Conservation (phyloP, 129 eudicot species). For the Heracleum sosnowskyi region DNA sequence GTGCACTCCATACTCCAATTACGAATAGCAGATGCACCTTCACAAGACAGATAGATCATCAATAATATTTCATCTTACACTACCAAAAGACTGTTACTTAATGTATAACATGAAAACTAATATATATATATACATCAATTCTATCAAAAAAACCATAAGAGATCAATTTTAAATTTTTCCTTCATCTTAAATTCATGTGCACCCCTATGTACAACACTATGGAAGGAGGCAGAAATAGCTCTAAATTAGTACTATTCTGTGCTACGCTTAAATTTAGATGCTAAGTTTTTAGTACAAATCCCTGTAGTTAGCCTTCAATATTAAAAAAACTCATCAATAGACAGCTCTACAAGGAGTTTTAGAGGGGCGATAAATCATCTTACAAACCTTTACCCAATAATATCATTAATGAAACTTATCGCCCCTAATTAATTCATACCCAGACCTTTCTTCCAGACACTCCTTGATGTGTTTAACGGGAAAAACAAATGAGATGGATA, state of each 20-base stretch:
- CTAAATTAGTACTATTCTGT: background rate
- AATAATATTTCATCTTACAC: background rate
- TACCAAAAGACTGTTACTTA: background rate
- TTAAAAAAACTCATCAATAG: background rate
- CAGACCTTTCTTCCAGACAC: background rate
- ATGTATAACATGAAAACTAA: background rate
- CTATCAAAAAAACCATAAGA: background rate
- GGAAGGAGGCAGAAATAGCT: background rate
- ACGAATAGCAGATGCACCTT: conserved; percentile 58
- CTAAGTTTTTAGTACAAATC: background rate
- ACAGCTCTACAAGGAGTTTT: background rate
- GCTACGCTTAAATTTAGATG: too few relatives aligned
- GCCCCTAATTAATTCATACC: background rate
- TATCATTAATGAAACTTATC: background rate
- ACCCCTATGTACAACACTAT: background rate
- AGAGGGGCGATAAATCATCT: background rate
- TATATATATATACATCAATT: too few relatives aligned
- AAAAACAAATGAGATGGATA: background rate
- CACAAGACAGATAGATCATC: conserved; percentile 14
- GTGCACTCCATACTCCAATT: conserved; percentile 70
- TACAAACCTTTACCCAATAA: background rate
- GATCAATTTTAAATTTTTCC: background rate
- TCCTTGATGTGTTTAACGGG: background rate
- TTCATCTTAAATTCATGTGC: background rate
- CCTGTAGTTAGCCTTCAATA: background rate